A percentile compares a stretch with the other conserved stretches of the same genome.
Conservation (phyloP, 139 green algal species). For the Limnomonas spitsbergensis region DNA sequence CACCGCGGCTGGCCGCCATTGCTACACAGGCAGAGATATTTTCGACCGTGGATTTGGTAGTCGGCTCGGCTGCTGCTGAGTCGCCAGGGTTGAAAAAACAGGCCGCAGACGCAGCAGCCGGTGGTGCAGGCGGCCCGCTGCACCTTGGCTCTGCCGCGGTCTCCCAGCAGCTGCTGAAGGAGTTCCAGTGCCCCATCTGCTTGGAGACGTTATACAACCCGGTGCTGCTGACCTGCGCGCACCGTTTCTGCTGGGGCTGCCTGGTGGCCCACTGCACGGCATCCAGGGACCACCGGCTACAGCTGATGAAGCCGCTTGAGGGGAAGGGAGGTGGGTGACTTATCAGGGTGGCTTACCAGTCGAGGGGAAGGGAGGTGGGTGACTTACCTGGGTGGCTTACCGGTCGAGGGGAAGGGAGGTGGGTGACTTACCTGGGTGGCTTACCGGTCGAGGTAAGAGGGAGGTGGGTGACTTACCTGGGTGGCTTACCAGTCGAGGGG, state of each 20-base stretch:
- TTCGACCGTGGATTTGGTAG: neutral
- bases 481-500: too few species aligned
- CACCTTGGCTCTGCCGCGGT: conserved; percentile 1
- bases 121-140: neutral
- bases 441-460: too few species aligned
- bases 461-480: too few species aligned
- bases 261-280: conserved; percentile 55
- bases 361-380: too few species aligned
- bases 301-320: conserved; percentile 5
- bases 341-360: too few species aligned
- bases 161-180: conserved; percentile 24
- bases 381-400: too few species aligned
- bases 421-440: too few species aligned
- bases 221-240: conserved; percentile 77
- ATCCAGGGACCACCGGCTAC: conserved; percentile 14
- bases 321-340: neutral
- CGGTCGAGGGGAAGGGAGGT: too few species aligned
- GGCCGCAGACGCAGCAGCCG: neutral
- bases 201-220: conserved; percentile 75
- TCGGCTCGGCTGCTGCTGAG: neutral
- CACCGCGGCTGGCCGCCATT: conserved; percentile 60
- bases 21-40: conserved; percentile 67
- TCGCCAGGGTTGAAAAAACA: too few species aligned
- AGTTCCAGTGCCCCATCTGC: conserved; percentile 77
- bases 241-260: conserved; percentile 85